Base-by-base conservation (phyloP, 805 yeast species). In the Sugiyamaella americana region DNA sequence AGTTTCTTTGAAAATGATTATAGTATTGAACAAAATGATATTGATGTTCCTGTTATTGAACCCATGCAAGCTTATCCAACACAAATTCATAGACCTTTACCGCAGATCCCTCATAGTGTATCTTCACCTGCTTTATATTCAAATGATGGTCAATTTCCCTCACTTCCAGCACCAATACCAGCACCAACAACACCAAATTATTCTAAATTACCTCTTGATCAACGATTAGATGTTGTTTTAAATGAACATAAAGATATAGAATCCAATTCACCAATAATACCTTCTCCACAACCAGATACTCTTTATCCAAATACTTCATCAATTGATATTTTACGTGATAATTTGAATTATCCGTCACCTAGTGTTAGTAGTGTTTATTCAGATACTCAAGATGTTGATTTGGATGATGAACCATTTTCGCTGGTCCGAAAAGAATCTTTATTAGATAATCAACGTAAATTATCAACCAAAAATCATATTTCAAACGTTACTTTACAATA, bases 381-480 rank as follows among this genome's bases (percentile, higher is more conserved):
- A n/a, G 52, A 49, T 19, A 45, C 38, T 17, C 37, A 40, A 10
- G 30, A 35, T 19, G 35, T 20, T 3, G 51, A 48, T 17, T 34
- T 44, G 4, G 40, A 23, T n/a, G 38, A 41, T 10, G 41, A 29
- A 11, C 45, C 50, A 8, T 24, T 35, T 3, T 39, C 45, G 21
- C 41, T 60, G 5, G 50, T 58, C 1, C 59, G 67, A 8, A 61
- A 63, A 40, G 67, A 63, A 47, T 57, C 63, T 17, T 50, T 63
- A 36, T 56, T 55, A 41, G 68, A 63, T 16, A 54, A 56, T 8
- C 63, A 63, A 50, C 46, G 66, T 3, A 56, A 53, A 23, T 57
- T 60, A 5, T 49, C 53, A 3, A 60, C 66, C 1, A 41, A 44
- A 38, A 50, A 50, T 17, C 57, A 55, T 23, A 43, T 44, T 17